Conservation (phyloP, 352 stramenopile species). For the Peronospora destructor region DNA sequence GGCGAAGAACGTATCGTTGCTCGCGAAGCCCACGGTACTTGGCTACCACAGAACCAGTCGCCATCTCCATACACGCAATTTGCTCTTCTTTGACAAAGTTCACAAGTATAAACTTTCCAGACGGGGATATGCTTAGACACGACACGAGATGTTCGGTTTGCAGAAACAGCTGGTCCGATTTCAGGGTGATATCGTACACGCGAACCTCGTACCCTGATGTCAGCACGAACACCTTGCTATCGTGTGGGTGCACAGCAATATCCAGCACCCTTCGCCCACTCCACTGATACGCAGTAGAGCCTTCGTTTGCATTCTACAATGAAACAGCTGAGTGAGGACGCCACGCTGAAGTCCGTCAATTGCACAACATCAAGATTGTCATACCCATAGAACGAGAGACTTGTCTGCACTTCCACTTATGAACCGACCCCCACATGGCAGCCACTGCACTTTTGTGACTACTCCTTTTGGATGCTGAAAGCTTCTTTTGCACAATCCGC, state of each 20-base stretch:
- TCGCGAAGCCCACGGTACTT: constrained; percentile 53
- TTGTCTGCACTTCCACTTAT: constrained; percentile 67
- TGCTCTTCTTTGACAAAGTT: constrained; percentile 61
- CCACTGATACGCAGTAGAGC: constrained; percentile 59
- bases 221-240: constrained; percentile 52
- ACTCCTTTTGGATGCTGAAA: constrained; percentile 54
- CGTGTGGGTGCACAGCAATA: constrained; percentile 45
- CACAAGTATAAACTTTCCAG: constrained; percentile 44
- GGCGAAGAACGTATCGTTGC: constrained; percentile 55
- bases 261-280: constrained; percentile 55
- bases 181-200: constrained; percentile 49
- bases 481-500: constrained; percentile 34
- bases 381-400: constrained; percentile 71
- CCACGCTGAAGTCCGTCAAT: background rate
- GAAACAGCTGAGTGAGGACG: background rate
- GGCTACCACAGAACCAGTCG: constrained; percentile 33
- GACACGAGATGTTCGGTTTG: constrained; percentile 49
- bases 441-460: constrained; percentile 48
- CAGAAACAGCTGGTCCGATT: constrained; percentile 55
- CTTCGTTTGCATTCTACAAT: constrained; percentile 43
- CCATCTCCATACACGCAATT: constrained; percentile 46
- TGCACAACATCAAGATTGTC: background rate
- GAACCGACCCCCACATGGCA: constrained; percentile 53
- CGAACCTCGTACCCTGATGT: constrained; percentile 49
- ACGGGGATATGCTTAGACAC: constrained; percentile 40